phyloP scores from a whole-genome alignment of 106 monocot genomes.

The Hemerocallis citrina region DNA sequence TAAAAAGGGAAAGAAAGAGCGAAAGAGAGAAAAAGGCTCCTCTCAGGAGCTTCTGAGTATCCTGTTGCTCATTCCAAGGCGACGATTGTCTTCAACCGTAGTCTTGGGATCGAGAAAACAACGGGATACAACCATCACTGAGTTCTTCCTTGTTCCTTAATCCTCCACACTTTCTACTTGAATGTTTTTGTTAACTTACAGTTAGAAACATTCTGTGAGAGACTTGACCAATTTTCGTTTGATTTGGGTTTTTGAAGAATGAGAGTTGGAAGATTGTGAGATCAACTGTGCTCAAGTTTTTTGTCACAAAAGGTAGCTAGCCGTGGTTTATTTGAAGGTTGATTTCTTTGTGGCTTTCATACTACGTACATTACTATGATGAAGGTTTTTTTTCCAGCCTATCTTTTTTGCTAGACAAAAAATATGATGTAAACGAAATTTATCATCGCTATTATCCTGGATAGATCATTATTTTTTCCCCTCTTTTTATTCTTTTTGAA shows the following conservation, averaged over 20 bases:
- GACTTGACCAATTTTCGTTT: too few species aligned
- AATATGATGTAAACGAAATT: neutral
- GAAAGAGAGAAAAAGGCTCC: neutral
- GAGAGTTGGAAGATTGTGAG: neutral
- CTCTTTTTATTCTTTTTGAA: too few species aligned
- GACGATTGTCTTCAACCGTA: conserved; percentile 2
- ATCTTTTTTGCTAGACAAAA: neutral
- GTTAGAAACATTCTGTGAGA: neutral
- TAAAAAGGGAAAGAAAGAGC: too few species aligned
- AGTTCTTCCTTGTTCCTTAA: neutral
- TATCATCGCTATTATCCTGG: too few species aligned
- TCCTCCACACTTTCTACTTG: neutral
- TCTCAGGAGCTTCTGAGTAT: neutral
- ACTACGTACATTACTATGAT: neutral
- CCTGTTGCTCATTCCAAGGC: conserved; percentile 9
- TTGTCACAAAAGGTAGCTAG: too few species aligned
- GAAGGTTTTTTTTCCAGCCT: neutral
- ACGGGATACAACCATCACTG: neutral
- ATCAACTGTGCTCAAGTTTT: neutral
- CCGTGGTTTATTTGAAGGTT: too few species aligned
- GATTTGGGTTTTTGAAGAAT: neutral
- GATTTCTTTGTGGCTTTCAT: neutral
- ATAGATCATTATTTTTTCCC: too few species aligned
- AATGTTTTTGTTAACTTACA: neutral
- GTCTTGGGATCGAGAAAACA: neutral